phyloP scores from a whole-genome alignment of 805 yeast genomes.

The Danielia oregonensis region DNA sequence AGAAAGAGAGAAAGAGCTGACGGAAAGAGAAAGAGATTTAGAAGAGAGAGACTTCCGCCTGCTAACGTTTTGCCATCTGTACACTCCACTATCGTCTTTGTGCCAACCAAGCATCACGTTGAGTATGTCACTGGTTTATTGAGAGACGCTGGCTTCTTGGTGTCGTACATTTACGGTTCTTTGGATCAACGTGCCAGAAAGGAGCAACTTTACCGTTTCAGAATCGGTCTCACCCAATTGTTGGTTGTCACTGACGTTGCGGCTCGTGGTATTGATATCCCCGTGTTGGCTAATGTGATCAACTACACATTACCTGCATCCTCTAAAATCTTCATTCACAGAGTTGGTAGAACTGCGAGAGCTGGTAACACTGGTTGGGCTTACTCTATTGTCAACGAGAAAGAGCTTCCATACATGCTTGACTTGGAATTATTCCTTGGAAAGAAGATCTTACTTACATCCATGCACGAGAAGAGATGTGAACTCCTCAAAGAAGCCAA shows the following conservation, averaged over 20 bases:
- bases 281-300: slow-evolving; percentile 90
- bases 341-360: slow-evolving; percentile 99
- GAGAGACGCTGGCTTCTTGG: slow-evolving; percentile 77
- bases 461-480: slow-evolving; percentile 63
- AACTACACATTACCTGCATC: slow-evolving; percentile 89
- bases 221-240: slow-evolving; percentile 79
- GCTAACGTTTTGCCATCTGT: slow-evolving; percentile 84
- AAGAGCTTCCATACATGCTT: slow-evolving; percentile 83
- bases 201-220: slow-evolving; percentile 78
- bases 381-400: slow-evolving; percentile 78
- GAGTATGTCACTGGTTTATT: slow-evolving; percentile 77
- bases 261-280: slow-evolving; percentile 98
- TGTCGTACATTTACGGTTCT: slow-evolving; percentile 89
- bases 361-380: slow-evolving; percentile 99
- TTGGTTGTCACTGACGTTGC: slow-evolving; percentile 97
- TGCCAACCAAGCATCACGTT: slow-evolving; percentile 97
- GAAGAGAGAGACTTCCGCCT: slow-evolving; percentile 61
- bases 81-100: slow-evolving; percentile 86
- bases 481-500: slow-evolving; percentile 47
- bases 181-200: slow-evolving; percentile 93
- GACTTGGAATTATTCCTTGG: slow-evolving; percentile 91
- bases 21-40: slow-evolving; percentile 39
- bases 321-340: slow-evolving; percentile 89
- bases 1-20: no score
- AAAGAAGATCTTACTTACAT: slow-evolving; percentile 66